Base-by-base conservation (phyloP, 306 rosid genomes). In the Hylodesmum podocarpum region DNA sequence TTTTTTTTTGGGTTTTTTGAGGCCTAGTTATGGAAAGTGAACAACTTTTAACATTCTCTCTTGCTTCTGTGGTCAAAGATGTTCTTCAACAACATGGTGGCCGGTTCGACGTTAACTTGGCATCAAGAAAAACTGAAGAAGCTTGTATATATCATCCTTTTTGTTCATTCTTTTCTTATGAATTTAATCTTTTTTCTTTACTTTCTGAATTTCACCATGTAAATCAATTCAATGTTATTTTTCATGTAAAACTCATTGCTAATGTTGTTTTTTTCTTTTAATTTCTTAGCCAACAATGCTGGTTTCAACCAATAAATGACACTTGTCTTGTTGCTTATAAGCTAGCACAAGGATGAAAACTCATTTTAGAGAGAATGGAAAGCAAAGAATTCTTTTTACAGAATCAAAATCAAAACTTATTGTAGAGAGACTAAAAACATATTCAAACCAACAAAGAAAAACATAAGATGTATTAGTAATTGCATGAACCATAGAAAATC, bases 61-160 rank as follows among this genome's bases (percentile, higher is more conserved):
- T 91, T 59, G 86, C 83, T 76, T 91, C 99, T 69, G 81, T 92
- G 74, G 86, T 96, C 7, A 88, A 96, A 78, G 92, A 88, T 43
- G 87, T 96, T 89, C 89, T 96, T 85, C 93, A 88, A 36, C 88
- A 86, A 43, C 86, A 91, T 3, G 83, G 87, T 25, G 21, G 66
- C 4, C 83, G 78, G 55, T 47, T 70, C 5, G 90, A 83, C 19
- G 8, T 53, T 43, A 88, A 75, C 54, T 83, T 87, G 74, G 85
- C 88, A 53, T 86, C 94, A 1, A 88, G 96, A 72, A 93, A 82
- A 74, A 83, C 87, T 5, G 98, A 91, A 61, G 97, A 93, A 89
- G 65, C 90, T 62, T 89, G 99, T 96, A 87, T 27, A 9, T 39
- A 51, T 39, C 13, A 33, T 69, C 39, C 40, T 15, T 27, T 28